A percentile compares a stretch with the other conserved stretches of the same genome.
phyloP scores from a whole-genome alignment of 495 filamentous ascomycete genomes.

The Neurospora tetrasperma region DNA sequence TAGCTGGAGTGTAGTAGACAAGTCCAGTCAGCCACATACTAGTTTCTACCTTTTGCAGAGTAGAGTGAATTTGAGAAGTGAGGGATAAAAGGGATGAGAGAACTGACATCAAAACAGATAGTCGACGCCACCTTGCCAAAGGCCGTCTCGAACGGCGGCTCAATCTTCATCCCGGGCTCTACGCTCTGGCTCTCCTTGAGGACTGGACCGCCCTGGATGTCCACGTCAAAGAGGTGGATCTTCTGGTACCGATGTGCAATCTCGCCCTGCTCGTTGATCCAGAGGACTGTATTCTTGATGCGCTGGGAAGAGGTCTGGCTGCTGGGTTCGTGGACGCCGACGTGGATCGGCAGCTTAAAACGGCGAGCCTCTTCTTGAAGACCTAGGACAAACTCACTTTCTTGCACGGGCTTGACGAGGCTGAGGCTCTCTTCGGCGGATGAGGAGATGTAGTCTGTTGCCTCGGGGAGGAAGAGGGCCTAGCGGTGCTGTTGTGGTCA shows the following conservation, averaged over 20 bases:
- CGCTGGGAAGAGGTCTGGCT: constrained; percentile 13
- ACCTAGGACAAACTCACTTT: constrained; percentile 57
- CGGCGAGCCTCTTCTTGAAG: constrained; percentile 55
- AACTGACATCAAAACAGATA: constrained; percentile 76
- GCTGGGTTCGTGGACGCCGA: constrained; percentile 59
- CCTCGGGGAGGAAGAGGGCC: constrained; percentile 88
- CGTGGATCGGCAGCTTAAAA: constrained; percentile 60
- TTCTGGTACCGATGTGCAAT: constrained; percentile 45
- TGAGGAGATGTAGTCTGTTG: constrained; percentile 73
- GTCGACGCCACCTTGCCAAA: constrained; percentile 65
- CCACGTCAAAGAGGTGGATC: constrained; percentile 38
- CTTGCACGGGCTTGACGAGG: constrained; percentile 46
- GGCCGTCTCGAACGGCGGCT: constrained; percentile 57
- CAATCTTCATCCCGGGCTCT: constrained; percentile 23
- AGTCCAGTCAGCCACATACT: neutral
- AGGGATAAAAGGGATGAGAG: neutral
- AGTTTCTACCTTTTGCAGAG: too few relatives aligned
- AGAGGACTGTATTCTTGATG: constrained; percentile 39
- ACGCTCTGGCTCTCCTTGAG: constrained; percentile 21
- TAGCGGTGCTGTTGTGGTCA: constrained; percentile 16
- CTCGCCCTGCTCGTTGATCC: constrained; percentile 31
- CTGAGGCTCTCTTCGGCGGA: constrained; percentile 54
- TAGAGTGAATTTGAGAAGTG: neutral
- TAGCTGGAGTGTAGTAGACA: constrained; percentile 4
- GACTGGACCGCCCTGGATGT: constrained; percentile 19